These are phyloP conservation scores for Neopestalotiopsis sp. DNA, from an alignment of 2,329 filamentous ascomycete species.

Conservation along the genomic window DNA sequence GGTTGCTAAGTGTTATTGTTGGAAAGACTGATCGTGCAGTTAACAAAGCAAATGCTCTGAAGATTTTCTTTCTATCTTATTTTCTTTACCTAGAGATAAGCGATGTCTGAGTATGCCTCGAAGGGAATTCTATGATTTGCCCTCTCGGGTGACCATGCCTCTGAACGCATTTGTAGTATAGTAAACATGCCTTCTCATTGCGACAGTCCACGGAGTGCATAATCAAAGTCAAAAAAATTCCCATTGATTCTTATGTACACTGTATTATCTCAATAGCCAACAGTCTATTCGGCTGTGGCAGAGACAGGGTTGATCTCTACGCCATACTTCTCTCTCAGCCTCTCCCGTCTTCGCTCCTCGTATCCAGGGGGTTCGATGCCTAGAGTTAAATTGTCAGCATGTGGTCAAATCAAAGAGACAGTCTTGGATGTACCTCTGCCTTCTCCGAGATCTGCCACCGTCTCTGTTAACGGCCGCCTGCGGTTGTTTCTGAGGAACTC, in stretches of 20 bases:
- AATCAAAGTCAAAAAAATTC: slow-evolving; percentile 19
- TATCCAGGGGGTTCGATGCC: slow-evolving; percentile 84
- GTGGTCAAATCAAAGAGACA: slow-evolving; percentile 17
- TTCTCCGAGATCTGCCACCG: slow-evolving; percentile 81
- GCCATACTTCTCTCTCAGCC: slow-evolving; percentile 86
- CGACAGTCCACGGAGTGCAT: not conserved
- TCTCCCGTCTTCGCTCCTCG: slow-evolving; percentile 80
- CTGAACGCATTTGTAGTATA: not conserved
- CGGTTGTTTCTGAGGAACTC: slow-evolving; percentile 76
- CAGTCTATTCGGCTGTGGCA: slow-evolving; percentile 47
- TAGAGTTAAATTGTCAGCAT: slow-evolving; percentile 41
- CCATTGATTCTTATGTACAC: slow-evolving; percentile 23
- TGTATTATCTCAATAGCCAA: slow-evolving; percentile 9
- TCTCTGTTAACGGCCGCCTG: slow-evolving; percentile 78
- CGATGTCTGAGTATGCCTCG: too few relatives aligned
- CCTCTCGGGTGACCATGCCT: too few relatives aligned
- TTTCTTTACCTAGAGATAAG: too few relatives aligned
- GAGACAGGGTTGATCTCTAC: slow-evolving; percentile 78
- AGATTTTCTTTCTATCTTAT: too few relatives aligned
- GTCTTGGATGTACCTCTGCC: slow-evolving; percentile 71
- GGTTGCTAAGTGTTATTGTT: too few relatives aligned
- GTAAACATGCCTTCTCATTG: not conserved
- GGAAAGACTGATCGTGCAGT: too few relatives aligned
- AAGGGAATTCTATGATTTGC: too few relatives aligned
- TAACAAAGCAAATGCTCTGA: too few relatives aligned